Evolutionary conservation across 345 rosid genomes (phyloP).

Genomic region (Ceriops decandra): DNA sequence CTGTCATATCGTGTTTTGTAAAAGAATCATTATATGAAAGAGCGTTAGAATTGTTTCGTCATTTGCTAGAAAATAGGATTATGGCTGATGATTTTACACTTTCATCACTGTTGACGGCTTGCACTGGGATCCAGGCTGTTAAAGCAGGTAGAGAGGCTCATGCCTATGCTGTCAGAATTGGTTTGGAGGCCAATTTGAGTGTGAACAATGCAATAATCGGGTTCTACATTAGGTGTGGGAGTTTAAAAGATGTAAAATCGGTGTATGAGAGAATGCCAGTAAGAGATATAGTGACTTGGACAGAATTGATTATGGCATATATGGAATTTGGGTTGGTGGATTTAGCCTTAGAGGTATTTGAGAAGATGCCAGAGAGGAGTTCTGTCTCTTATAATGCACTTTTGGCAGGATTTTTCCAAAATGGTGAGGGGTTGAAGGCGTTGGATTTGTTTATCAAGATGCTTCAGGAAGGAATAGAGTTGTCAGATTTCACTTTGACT

Average conservation of each 20-base stretch:
- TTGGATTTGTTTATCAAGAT: slow-evolving; percentile 48
- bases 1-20: slow-evolving; percentile 58
- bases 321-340: slow-evolving; percentile 64
- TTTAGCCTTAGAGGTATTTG: slow-evolving; percentile 54
- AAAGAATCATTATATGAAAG: slow-evolving; percentile 32
- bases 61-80: slow-evolving; percentile 37
- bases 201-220: slow-evolving; percentile 61
- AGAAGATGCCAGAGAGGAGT: slow-evolving; percentile 61
- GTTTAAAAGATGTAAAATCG: slow-evolving; percentile 35
- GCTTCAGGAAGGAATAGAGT: slow-evolving; percentile 49
- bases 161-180: slow-evolving; percentile 52
- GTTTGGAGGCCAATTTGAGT: slow-evolving; percentile 53
- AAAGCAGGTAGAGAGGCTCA: slow-evolving; percentile 62
- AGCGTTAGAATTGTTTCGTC: slow-evolving; percentile 47
- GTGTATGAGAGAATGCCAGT: slow-evolving; percentile 49
- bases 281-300: slow-evolving; percentile 61
- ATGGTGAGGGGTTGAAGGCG: slow-evolving; percentile 47
- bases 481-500: slow-evolving; percentile 62
- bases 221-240: slow-evolving; percentile 56
- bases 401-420: slow-evolving; percentile 63
- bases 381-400: slow-evolving; percentile 58
- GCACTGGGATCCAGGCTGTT: slow-evolving; percentile 36
- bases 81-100: slow-evolving; percentile 54
- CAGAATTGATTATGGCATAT: slow-evolving; percentile 59
- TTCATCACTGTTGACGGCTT: slow-evolving; percentile 59